These are phyloP conservation scores for Daphne laureola DNA, from an alignment of 441 rosid genomes.

Conservation along the genomic window DNA sequence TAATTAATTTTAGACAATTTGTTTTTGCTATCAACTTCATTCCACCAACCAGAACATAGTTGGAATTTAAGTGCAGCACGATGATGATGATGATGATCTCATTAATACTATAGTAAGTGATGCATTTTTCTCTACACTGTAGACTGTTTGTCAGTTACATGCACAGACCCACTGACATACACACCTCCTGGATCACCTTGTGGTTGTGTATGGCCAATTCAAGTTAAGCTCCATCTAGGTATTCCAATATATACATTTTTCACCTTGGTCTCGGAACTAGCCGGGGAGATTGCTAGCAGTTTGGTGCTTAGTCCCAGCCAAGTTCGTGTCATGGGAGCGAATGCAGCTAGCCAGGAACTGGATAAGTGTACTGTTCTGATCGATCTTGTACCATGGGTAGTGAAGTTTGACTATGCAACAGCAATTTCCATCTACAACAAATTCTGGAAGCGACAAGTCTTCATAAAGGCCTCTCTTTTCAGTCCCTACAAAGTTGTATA, in stretches of 20 bases:
- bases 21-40: too few relatives aligned
- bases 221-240: slow-evolving; percentile 47
- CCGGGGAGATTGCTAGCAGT: slow-evolving; percentile 44
- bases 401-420: slow-evolving; percentile 24
- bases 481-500: slow-evolving; percentile 52
- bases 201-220: slow-evolving; percentile 61
- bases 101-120: not conserved
- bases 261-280: slow-evolving; percentile 52
- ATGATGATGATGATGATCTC: not conserved
- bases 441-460: slow-evolving; percentile 42
- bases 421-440: slow-evolving; percentile 37
- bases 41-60: too few relatives aligned
- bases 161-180: slow-evolving; percentile 49
- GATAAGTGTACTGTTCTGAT: slow-evolving; percentile 53
- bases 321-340: slow-evolving; percentile 65
- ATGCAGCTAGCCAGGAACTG: slow-evolving; percentile 47
- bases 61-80: not conserved
- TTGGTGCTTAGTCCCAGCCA: slow-evolving; percentile 42
- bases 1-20: too few relatives aligned
- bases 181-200: slow-evolving; percentile 53
- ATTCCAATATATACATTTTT: slow-evolving; percentile 48
- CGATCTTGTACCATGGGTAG: slow-evolving; percentile 43
- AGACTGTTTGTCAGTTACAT: slow-evolving; percentile 43
- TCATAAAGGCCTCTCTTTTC: slow-evolving; percentile 35
- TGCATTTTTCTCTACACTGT: slow-evolving; percentile 12